A percentile compares a stretch with the other conserved stretches of the same genome.
Evolutionary conservation across 2,329 filamentous ascomycete genomes (phyloP).

Genomic region (Huntiella decipiens): DNA sequence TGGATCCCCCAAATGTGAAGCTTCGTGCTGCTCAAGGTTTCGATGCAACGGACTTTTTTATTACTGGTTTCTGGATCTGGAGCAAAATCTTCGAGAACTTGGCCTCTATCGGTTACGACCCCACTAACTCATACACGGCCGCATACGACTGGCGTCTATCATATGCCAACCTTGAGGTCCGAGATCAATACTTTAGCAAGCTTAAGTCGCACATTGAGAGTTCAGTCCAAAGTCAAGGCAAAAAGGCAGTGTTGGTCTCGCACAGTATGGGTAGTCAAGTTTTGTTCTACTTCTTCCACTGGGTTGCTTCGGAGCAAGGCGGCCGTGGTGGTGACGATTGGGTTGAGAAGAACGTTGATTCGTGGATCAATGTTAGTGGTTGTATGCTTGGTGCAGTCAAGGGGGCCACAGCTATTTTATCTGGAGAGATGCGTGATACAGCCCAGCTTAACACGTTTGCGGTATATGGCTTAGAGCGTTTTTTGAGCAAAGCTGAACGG

Average conservation of each 20-base stretch:
- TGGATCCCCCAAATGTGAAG: slow-evolving; percentile 82
- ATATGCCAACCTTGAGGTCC: slow-evolving; percentile 71
- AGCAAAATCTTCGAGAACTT: slow-evolving; percentile 96
- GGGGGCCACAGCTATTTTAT: slow-evolving; percentile 73
- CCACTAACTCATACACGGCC: slow-evolving; percentile 51
- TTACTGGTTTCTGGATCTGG: slow-evolving; percentile 93
- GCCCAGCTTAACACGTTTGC: slow-evolving; percentile 92
- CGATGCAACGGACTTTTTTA: slow-evolving; percentile 92
- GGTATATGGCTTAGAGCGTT: slow-evolving; percentile 91
- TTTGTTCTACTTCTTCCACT: slow-evolving; percentile 62
- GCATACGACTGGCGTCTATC: slow-evolving; percentile 84
- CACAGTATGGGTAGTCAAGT: slow-evolving; percentile 98
- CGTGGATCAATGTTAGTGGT: slow-evolving; percentile 95
- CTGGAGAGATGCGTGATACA: slow-evolving; percentile 96
- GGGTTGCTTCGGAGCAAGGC: slow-evolving; percentile 60
- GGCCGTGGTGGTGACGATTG: slow-evolving; percentile 69
- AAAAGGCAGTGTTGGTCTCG: slow-evolving; percentile 71
- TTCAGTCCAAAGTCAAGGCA: slow-evolving; percentile 49
- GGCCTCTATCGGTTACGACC: slow-evolving; percentile 89
- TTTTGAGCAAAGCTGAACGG: slow-evolving; percentile 74
- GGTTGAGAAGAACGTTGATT: slow-evolving; percentile 79
- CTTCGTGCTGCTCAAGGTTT: slow-evolving; percentile 87
- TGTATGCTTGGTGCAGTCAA: slow-evolving; percentile 95
- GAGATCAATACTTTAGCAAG: slow-evolving; percentile 86
- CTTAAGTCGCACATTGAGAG: slow-evolving; percentile 83